These are phyloP conservation scores for Pulveroboletus sp. DNA, from an alignment of 768 basidiomycete genomes.

Conservation along the genomic window DNA sequence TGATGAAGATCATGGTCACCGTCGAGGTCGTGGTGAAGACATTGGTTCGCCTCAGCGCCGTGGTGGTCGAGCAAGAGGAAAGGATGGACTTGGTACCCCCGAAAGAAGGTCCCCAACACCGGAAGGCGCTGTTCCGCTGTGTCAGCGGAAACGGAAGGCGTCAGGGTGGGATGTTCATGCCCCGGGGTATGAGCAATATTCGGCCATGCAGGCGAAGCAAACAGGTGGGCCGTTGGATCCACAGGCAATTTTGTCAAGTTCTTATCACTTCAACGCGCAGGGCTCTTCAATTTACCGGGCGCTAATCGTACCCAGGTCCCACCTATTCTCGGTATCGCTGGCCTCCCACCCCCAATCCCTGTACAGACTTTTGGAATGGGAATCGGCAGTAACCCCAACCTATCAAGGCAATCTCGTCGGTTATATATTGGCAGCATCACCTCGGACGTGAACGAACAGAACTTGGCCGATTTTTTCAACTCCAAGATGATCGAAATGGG, in stretches of 20 bases:
- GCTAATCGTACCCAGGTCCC: conserved; percentile 87
- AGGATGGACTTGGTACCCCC: conserved; percentile 56
- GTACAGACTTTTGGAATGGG: conserved; percentile 85
- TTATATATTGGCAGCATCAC: conserved; percentile 98
- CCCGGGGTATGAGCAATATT: conserved; percentile 91
- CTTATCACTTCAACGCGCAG: conserved; percentile 37
- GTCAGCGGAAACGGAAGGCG: conserved; percentile 82
- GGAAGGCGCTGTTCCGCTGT: conserved; percentile 72
- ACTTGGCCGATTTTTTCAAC: conserved; percentile 92
- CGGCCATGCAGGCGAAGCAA: conserved; percentile 96
- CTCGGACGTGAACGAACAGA: conserved; percentile 89
- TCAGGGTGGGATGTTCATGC: conserved; percentile 97
- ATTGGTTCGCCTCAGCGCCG: conserved; percentile 34
- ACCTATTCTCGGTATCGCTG: conserved; percentile 76
- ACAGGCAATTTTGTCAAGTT: neutral
- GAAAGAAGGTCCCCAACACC: conserved; percentile 89
- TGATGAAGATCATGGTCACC: conserved; percentile 35
- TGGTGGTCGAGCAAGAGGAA: conserved; percentile 46
- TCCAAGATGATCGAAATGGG: conserved; percentile 90
- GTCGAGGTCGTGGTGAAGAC: conserved; percentile 37
- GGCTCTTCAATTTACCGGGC: conserved; percentile 94
- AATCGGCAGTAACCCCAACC: conserved; percentile 79
- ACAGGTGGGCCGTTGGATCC: conserved; percentile 56
- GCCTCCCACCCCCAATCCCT: conserved; percentile 77
- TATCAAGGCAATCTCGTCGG: conserved; percentile 89